Conservation (phyloP, 495 filamentous ascomycete species). For the Hypoxylon intermedium region DNA sequence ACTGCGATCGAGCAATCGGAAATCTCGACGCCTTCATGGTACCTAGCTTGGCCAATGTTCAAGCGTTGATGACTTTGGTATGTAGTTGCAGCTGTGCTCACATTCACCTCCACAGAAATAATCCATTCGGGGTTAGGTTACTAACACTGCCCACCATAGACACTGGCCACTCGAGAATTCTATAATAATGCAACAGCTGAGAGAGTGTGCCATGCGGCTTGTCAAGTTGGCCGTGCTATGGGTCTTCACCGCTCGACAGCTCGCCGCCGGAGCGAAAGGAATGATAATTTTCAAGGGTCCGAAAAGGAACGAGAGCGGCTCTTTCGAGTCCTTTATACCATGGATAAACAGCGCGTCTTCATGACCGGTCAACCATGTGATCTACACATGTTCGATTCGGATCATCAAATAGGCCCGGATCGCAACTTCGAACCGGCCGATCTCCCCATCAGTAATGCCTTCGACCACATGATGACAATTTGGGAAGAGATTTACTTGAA, state of each 20-base stretch:
- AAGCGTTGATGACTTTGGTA: constrained; percentile 25
- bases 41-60: constrained; percentile 18
- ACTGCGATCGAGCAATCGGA: constrained; percentile 27
- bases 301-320: constrained; percentile 3
- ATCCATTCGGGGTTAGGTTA: too few relatives aligned
- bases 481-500: constrained; percentile 33
- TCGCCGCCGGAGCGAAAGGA: too few relatives aligned
- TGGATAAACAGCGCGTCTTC: constrained; percentile 30
- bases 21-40: constrained; percentile 13
- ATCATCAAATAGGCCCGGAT: constrained; percentile 1
- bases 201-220: constrained; percentile 24
- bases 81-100: too few relatives aligned
- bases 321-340: constrained; percentile 26
- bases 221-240: constrained; percentile 23
- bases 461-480: constrained; percentile 30
- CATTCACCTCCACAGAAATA: too few relatives aligned
- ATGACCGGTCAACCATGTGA: constrained; percentile 28
- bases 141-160: too few relatives aligned
- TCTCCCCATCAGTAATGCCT: constrained; percentile 8
- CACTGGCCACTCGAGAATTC: constrained; percentile 17
- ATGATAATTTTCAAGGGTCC: too few relatives aligned
- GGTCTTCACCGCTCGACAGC: constrained; percentile 16
- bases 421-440: not conserved
- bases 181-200: constrained; percentile 21
- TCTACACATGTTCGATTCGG: constrained; percentile 27